Conservation (phyloP, 1,284 basidiomycete species). For the Stygiomarasmius scandens region DNA sequence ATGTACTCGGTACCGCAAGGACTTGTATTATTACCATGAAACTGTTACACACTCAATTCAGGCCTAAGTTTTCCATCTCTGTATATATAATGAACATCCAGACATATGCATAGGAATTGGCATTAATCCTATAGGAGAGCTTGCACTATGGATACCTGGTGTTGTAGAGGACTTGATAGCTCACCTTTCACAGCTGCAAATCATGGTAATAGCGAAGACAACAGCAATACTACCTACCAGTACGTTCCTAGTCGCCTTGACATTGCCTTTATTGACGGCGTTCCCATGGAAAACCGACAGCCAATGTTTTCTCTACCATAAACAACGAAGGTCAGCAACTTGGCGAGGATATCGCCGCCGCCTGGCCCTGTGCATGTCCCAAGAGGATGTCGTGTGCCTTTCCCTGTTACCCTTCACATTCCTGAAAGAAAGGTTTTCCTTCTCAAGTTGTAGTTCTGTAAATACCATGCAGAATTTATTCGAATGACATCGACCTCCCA, state of each 20-base stretch:
- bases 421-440: constrained; percentile 95
- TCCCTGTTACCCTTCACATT: constrained; percentile 97
- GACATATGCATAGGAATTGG: constrained; percentile 74
- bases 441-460: constrained; percentile 98
- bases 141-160: constrained; percentile 97
- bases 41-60: constrained; percentile 94
- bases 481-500: constrained; percentile 99
- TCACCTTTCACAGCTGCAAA: constrained; percentile 96
- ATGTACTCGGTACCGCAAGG: constrained; percentile 94
- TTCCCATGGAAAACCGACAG: constrained; percentile 80
- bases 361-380: constrained; percentile 97
- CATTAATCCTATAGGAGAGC: constrained; percentile 94
- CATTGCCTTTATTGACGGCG: background rate
- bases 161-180: constrained; percentile 97
- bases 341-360: constrained; percentile 95
- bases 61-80: constrained; percentile 61
- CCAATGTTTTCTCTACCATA: constrained; percentile 99
- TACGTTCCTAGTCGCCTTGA: constrained; percentile 32
- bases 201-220: constrained; percentile 98
- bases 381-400: constrained; percentile 98
- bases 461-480: constrained; percentile 95
- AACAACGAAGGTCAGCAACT: constrained; percentile 97
- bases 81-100: background rate
- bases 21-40: constrained; percentile 97
- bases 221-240: constrained; percentile 88